Evolutionary conservation across 805 yeast species (phyloP), one percentile per base, ranked within the genome.

Genomic region (Cyberlindnera euphorbiae): DNA sequence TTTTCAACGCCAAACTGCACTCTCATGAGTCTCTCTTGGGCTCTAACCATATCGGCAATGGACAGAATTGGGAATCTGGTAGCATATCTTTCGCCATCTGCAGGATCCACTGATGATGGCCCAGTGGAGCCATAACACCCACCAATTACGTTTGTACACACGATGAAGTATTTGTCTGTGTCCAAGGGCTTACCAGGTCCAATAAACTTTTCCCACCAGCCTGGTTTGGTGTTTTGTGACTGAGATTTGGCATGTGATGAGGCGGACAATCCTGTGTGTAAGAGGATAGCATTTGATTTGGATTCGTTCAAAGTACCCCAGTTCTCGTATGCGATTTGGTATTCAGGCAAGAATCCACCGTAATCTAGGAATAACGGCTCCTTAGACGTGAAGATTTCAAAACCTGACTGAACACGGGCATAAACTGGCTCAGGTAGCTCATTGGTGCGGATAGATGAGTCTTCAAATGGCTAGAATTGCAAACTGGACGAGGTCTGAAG

Each of bases 101-200:
- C 74, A 1, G 95, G 94, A 49, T 85, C 86, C 9, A 66, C 58
- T 0, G 93, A 78, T 2, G 90, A 77, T 1, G 97, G 97, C 0
- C 97, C 97, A 0, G 97, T 88, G 6, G 94, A 82, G 3, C 97
- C 97, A 58, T 82, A 89, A 59, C 97, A 89, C 1, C 97, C 96
- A 6, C 96, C 97, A 28, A 89, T 67, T 5, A 87, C 95, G 56
- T 89, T 89, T 1, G 96, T 84, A 61, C 97, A 89, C 7, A 89
- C 75, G 5, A 89, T 75, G 55, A 86, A 86, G 60, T 71, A 86
- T 56, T 79, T 81, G 50, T 82, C 62, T 1, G 97, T 88, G 54
- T 89, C 97, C 35, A 89, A 57, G 44, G 82, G 77, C 6, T 57
- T 50, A 2, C 80, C 88, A 1, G 95, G 85, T 0, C 97, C 97